These are phyloP conservation scores for Pleurotus pulmonarius DNA, from an alignment of 768 basidiomycete species.

Conservation along the genomic window DNA sequence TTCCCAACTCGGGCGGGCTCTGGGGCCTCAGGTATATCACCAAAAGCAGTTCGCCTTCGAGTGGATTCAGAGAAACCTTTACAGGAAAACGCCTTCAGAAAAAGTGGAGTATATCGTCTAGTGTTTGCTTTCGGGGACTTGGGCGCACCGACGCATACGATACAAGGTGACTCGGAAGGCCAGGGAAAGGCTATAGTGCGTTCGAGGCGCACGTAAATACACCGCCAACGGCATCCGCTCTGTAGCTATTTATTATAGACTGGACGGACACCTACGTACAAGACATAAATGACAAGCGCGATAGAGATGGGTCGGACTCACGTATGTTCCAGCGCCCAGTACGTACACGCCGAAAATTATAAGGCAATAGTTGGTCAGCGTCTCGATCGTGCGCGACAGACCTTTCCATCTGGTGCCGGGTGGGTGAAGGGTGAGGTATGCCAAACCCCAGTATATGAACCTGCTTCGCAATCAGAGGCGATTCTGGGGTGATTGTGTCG, in stretches of 20 bases:
- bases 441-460: slow-evolving; percentile 43
- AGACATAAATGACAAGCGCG: slow-evolving; percentile 11
- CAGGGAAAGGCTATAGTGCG: slow-evolving; percentile 9
- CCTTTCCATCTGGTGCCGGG: slow-evolving; percentile 30
- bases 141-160: too few relatives aligned
- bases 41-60: too few relatives aligned
- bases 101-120: too few relatives aligned
- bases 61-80: too few relatives aligned
- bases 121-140: too few relatives aligned
- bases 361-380: slow-evolving; percentile 31
- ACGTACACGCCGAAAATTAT: slow-evolving; percentile 34
- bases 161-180: too few relatives aligned
- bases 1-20: too few relatives aligned
- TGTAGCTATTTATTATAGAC: slow-evolving; percentile 30
- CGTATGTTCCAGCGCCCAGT: slow-evolving; percentile 35
- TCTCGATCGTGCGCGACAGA: slow-evolving; percentile 25
- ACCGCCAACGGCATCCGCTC: slow-evolving; percentile 21
- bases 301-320: slow-evolving; percentile 17
- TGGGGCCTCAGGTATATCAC: too few relatives aligned
- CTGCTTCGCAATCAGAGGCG: slow-evolving; percentile 12
- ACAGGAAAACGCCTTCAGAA: too few relatives aligned
- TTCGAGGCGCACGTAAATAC: slow-evolving; percentile 32
- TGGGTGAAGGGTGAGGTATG: slow-evolving; percentile 35
- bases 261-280: slow-evolving; percentile 27
- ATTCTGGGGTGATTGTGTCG: not conserved